These are phyloP conservation scores for Leccinellum albellum DNA, from an alignment of 768 basidiomycete genomes.

Conservation along the genomic window DNA sequence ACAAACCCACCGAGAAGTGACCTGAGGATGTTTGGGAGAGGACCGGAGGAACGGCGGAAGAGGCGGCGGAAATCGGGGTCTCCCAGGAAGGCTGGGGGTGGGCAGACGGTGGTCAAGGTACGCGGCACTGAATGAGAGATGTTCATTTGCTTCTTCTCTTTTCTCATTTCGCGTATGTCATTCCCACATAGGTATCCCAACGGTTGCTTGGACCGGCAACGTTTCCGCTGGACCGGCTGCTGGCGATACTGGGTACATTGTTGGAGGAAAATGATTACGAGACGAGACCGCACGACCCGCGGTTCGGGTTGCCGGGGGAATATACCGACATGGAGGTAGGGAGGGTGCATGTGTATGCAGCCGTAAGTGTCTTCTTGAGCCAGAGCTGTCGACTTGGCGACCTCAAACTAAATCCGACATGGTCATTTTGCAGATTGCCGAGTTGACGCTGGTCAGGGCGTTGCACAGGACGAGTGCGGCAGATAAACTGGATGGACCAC, in stretches of 20 bases:
- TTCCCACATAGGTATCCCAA: slow-evolving; percentile 55
- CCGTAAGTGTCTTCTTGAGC: slow-evolving; percentile 45
- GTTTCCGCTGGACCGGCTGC: slow-evolving; percentile 75
- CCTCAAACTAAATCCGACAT: neutral
- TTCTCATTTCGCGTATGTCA: neutral
- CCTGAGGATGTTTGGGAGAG: slow-evolving; percentile 77
- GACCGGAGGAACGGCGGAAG: slow-evolving; percentile 59
- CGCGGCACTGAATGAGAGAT: neutral
- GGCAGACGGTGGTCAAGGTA: slow-evolving; percentile 47
- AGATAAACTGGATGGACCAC: slow-evolving; percentile 66
- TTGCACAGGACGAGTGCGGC: slow-evolving; percentile 58
- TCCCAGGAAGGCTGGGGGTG: slow-evolving; percentile 32
- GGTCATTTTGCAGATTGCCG: slow-evolving; percentile 50
- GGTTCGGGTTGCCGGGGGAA: slow-evolving; percentile 60
- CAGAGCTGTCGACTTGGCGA: neutral
- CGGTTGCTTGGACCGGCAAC: slow-evolving; percentile 73
- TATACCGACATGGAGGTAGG: slow-evolving; percentile 71
- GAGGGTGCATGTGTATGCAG: slow-evolving; percentile 54
- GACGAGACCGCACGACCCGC: slow-evolving; percentile 38
- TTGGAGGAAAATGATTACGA: slow-evolving; percentile 67
- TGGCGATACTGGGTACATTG: slow-evolving; percentile 76
- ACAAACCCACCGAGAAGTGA: slow-evolving; percentile 82
- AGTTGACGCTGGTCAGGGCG: slow-evolving; percentile 61
- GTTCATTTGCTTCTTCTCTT: neutral
- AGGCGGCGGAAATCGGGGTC: slow-evolving; percentile 43